Conservation (phyloP, 345 rosid genomes). For the Corymbia maculata region DNA sequence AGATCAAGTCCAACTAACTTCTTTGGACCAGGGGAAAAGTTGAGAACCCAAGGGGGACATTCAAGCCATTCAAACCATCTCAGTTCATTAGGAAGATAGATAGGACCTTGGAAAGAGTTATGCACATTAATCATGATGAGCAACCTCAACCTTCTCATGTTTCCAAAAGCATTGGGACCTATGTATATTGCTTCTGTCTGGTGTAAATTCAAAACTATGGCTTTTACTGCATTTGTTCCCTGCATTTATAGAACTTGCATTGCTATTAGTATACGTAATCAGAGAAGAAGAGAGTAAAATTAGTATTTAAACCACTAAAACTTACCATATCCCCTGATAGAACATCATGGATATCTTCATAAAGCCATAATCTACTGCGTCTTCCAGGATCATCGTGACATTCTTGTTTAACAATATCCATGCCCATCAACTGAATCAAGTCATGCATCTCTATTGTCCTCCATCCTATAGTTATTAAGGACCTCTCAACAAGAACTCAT, state of each 20-base stretch:
- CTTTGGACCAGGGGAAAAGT: neutral
- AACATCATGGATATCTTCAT: too few species aligned
- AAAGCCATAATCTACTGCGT: neutral
- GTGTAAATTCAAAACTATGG: neutral
- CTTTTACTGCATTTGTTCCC: neutral
- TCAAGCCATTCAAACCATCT: constrained; percentile 4
- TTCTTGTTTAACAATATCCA: neutral
- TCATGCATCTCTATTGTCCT: neutral
- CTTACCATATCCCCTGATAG: too few species aligned
- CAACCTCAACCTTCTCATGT: too few species aligned
- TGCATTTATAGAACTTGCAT: neutral
- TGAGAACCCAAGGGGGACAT: fast-evolving
- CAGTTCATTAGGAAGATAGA: neutral
- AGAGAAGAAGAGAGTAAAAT: too few species aligned
- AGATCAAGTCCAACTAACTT: neutral
- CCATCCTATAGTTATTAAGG: neutral
- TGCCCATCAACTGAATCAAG: neutral
- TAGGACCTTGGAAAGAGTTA: neutral
- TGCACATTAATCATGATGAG: neutral
- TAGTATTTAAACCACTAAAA: too few species aligned
- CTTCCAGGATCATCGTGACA: neutral
- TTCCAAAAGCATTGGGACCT: too few species aligned
- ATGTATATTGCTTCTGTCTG: too few species aligned
- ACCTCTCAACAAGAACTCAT: neutral
- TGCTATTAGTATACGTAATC: too few species aligned